Conservation (phyloP, 1,284 basidiomycete genomes). For the Coniferiporia weirii region DNA sequence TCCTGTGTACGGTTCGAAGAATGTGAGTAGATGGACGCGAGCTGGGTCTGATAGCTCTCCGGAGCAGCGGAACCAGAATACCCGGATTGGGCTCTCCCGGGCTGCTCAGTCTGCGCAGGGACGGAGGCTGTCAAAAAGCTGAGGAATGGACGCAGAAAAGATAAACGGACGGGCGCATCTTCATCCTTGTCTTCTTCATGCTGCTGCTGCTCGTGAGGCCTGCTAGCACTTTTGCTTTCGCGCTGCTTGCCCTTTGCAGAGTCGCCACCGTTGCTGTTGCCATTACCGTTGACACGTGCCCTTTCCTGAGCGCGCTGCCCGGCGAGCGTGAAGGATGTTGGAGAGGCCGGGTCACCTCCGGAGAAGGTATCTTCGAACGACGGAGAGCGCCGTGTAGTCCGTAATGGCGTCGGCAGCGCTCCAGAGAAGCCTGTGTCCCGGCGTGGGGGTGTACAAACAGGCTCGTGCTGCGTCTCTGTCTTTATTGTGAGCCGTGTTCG, state of each 20-base stretch:
- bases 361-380: not conserved
- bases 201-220: not conserved
- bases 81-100: not conserved
- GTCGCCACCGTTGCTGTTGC: not conserved
- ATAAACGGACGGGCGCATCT: conserved; percentile 1
- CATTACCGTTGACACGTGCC: not conserved
- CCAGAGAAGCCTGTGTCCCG: not conserved
- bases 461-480: not conserved
- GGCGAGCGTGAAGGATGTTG: conserved; percentile 3
- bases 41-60: not conserved
- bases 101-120: not conserved
- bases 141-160: not conserved
- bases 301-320: conserved; percentile 5
- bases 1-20: not conserved
- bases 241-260: not conserved
- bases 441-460: not conserved
- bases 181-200: not conserved
- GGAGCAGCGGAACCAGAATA: not conserved
- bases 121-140: not conserved
- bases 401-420: not conserved
- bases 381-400: not conserved
- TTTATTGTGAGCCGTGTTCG: conserved; percentile 5
- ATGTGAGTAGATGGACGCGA: not conserved
- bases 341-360: not conserved
- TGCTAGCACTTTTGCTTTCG: not conserved